Evolutionary conservation across 495 filamentous ascomycete genomes (phyloP), one percentile per base, ranked within the genome.

Genomic region (Letharia lupina): DNA sequence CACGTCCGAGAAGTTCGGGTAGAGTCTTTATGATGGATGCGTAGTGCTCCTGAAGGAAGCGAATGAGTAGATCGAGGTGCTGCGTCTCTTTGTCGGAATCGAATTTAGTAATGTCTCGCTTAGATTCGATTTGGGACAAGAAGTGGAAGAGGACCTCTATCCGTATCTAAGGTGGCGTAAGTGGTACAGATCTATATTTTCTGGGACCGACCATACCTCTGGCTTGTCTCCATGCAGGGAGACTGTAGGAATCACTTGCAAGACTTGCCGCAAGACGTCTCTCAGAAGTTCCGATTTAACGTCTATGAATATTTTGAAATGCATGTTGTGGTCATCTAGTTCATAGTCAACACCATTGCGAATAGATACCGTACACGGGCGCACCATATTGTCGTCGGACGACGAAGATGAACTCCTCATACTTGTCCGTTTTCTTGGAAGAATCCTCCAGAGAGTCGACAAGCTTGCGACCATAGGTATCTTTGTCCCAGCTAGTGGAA

Each of bases 61-160:
- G 68, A 39, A 78, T 72, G 23, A 81, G 73, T 54, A 80, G 65
- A 47, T 70, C 71, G 67, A 81, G 71, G 50, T 81, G 77, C 37
- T 70, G 39, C 33, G 50, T 56, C 44, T 35, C 54, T 16, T 62
- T 23, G 47, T 64, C 40, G n/a, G 68, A 52, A 15, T 61, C 40
- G 47, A 58, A 39, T 2, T 60, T 28, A 33, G 57, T 60, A 7
- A 44, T 16, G 47, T 63, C 54, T 35, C 52, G 64, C 23, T 65
- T 65, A 23, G 65, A 62, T 44, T 73, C 71, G 39, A 79, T 65
- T 59, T 78, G 70, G 44, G 67, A 66, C 35, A 78, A 69, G 69
- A 68, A 76, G 65, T 76, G 61, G 47, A 73, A 79, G 28, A 80
- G 47, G 12, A 69, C 59, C 60, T 70, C 67, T 11, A 69, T 45